Conservation (phyloP, 2,329 filamentous ascomycete species). For the Monilinia fructicola region DNA sequence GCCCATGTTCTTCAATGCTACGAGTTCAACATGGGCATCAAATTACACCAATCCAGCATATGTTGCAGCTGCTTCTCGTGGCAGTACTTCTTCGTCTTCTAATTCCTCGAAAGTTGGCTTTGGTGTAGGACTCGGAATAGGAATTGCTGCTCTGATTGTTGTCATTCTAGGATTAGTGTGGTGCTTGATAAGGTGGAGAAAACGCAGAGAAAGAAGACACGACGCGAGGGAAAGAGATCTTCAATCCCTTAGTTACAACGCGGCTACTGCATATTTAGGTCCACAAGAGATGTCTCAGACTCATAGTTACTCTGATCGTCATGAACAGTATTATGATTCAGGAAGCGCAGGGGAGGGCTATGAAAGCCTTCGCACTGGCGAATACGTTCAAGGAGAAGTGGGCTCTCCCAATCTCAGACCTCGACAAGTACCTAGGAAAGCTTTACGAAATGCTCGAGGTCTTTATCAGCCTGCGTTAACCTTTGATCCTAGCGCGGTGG, state of each 20-base stretch:
- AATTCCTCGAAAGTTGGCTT: conserved; percentile 52
- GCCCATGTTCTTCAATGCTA: conserved; percentile 59
- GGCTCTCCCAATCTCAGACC: conserved; percentile 25
- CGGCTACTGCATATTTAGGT: conserved; percentile 29
- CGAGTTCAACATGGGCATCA: conserved; percentile 57
- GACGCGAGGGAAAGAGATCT: conserved; percentile 54
- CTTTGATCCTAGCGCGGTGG: conserved; percentile 43
- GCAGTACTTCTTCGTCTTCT: conserved; percentile 35
- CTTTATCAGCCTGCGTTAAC: conserved; percentile 44
- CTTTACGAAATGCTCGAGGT: conserved; percentile 41
- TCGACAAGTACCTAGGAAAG: conserved; percentile 42
- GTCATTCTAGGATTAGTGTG: conserved; percentile 50
- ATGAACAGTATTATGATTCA: conserved; percentile 36
- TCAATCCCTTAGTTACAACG: conserved; percentile 48
- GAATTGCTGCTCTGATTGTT: conserved; percentile 52
- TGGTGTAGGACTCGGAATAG: conserved; percentile 65
- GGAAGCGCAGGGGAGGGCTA: conserved; percentile 32
- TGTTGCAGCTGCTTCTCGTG: conserved; percentile 29
- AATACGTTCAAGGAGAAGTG: conserved; percentile 30
- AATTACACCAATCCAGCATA: conserved; percentile 53
- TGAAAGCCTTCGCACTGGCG: conserved; percentile 32
- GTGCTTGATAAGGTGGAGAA: conserved; percentile 45
- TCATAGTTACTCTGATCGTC: conserved; percentile 23
- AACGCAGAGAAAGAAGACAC: conserved; percentile 44
- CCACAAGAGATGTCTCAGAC: conserved; percentile 31